Evolutionary conservation across 2,329 filamentous ascomycete genomes (phyloP).

Genomic region (Cladophialophora bantiana): DNA sequence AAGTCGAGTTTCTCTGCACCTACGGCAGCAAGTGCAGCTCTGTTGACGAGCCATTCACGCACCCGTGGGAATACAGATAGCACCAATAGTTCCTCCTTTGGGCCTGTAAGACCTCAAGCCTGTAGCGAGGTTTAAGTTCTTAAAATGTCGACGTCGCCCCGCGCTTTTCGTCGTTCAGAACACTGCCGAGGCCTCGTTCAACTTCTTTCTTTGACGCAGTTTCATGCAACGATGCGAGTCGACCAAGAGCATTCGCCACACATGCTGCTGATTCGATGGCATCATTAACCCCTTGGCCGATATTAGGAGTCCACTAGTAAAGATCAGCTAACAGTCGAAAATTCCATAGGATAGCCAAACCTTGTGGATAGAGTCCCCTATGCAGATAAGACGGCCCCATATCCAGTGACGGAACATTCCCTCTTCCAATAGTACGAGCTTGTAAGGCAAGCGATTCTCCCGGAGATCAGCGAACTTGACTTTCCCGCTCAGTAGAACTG

Average conservation of each 20-base stretch:
- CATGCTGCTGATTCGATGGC: conserved; percentile 51
- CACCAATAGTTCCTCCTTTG: conserved; percentile 8
- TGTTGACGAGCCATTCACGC: conserved; percentile 8
- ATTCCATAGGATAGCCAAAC: conserved; percentile 21
- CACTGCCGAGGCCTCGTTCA: conserved; percentile 3
- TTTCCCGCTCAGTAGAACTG: conserved; percentile 32
- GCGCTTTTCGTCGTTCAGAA: background rate
- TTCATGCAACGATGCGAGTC: conserved; percentile 2
- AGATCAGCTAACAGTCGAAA: conserved; percentile 5
- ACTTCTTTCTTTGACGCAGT: background rate
- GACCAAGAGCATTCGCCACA: conserved; percentile 44
- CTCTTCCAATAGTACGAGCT: conserved; percentile 43
- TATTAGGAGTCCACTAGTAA: conserved; percentile 42
- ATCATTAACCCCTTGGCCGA: conserved; percentile 52
- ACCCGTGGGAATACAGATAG: conserved; percentile 6
- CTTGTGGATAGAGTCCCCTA: conserved; percentile 45
- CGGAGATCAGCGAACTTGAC: conserved; percentile 41
- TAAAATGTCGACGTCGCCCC: background rate
- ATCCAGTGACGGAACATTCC: conserved; percentile 41
- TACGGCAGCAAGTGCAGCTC: background rate
- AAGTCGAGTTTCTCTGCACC: conserved; percentile 42
- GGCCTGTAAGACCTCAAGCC: conserved; percentile 1
- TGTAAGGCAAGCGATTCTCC: conserved; percentile 33
- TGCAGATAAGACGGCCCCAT: conserved; percentile 38
- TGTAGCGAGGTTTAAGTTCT: background rate